Evolutionary conservation across 1,139 yeast species (phyloP), one percentile per base, ranked within the genome.

Genomic region (Pichia inconspicua): DNA sequence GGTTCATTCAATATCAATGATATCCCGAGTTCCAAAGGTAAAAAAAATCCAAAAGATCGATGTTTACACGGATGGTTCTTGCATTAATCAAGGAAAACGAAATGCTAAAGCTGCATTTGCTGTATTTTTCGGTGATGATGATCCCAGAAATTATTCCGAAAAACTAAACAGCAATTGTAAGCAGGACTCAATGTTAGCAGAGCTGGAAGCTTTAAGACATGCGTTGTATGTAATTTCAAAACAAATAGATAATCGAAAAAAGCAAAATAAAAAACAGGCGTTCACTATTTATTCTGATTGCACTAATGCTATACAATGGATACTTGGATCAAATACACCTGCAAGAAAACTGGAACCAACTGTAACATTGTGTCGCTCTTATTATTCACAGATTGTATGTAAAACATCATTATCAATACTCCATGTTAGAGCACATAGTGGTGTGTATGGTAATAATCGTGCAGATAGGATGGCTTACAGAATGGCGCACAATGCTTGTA

Each of bases 371-470:
- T 34, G 22, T 34, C 37, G 37, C 7, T 15, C 12, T 12, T 30
- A 30, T 14, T 30, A 30, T 30, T 30, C 34, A 30, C 14, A 30
- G 12, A 5, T 30, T 11, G 2, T 14, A 5, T 2, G 15, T n/a
- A 37, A 22, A 22, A 9, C n/a, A 19, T 19, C 40, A 10, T 2
- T 22, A 19, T 19, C 15, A 10, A 22, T 19, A 8, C 5, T 32
- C 56, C 80, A 90, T 69, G 92, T 86, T 6, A 69, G 68, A 47
- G 96, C 92, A 0, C 97, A 89, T 62, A 63, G 68, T 25, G 90
- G 89, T 1, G 63, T 68, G 41, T 61, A 58, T 15, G 96, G 96
- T 0, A 89, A 88, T 60, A 89, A 82, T 55, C 69, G 62, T 58
- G 96, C 96, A 0, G 96, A 89, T 62, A 19, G 15, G 12, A 37